Evolutionary conservation across 2,329 filamentous ascomycete genomes (phyloP), one percentile per base, ranked within the genome.

Genomic region (Colletotrichum magnum): DNA sequence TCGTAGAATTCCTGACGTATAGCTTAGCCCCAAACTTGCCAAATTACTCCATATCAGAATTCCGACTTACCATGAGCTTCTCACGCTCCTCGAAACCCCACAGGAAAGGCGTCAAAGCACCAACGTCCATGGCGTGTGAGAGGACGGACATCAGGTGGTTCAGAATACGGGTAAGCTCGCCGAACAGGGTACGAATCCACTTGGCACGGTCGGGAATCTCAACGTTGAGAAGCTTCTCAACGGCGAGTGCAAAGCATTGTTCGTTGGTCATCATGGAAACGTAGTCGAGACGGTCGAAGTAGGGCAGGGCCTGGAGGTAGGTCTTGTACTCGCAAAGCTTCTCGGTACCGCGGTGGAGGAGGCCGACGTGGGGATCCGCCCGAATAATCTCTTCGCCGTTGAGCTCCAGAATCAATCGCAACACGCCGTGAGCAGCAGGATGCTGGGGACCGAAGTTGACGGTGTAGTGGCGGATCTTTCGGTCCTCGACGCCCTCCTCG

Each of bases 191-290:
- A 74, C 96, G 90, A 79, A 99, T 99, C 86, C 92, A 99, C 86
- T 99, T 98, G 76, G 96, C 96, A 78, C 96, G 89, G 73, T 96
- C 93, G 26, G 96, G 96, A 72, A 99, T 93, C 81, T 99, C 97
- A 73, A 99, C 87, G 82, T 99, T 99, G 77, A 99, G 87, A 70
- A 99, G 88, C 88, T 99, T 99, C 89, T 99, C 96, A 64, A 98
- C 95, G 21, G 94, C 96, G 74, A 99, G 88, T 45, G 94, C 90
- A 83, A 94, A 99, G 79, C 94, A 97, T 85, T 99, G 96, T 88
- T 99, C 96, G 83, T 99, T 99, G 78, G 96, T 99, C 96, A 99
- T 99, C 97, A 99, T 99, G 77, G 94, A 98, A 75, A 98, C 95
- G 83, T 99, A 99, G 84, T 99, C 96, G 81, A 99, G 88, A 76